Percentiles rank a stretch among this genome's conserved stretches.
Evolutionary conservation across 2,329 filamentous ascomycete genomes (phyloP).

Genomic region (Fusarium oligoseptatum): DNA sequence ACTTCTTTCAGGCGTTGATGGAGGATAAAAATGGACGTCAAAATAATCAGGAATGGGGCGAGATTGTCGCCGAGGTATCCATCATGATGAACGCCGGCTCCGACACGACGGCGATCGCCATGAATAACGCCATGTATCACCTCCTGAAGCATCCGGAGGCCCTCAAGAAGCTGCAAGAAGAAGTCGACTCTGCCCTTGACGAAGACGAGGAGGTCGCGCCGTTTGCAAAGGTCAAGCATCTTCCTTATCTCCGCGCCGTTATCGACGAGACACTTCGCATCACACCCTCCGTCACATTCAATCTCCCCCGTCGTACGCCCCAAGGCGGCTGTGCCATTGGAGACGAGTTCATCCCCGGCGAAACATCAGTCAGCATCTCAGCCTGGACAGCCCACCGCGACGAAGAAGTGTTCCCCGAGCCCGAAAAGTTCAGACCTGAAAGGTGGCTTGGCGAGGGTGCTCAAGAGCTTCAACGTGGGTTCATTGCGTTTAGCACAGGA

Average conservation of each 20-base stretch:
- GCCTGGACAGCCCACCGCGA: conserved; percentile 55
- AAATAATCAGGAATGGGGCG: conserved; percentile 64
- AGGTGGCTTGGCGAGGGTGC: conserved; percentile 56
- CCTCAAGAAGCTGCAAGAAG: conserved; percentile 52
- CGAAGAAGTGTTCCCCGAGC: conserved; percentile 54
- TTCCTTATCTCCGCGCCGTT: conserved; percentile 65
- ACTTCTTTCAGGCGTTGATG: conserved; percentile 70
- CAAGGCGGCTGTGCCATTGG: conserved; percentile 47
- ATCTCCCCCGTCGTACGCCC: conserved; percentile 44
- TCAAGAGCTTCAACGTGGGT: conserved; percentile 51
- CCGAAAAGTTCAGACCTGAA: conserved; percentile 55
- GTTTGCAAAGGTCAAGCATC: conserved; percentile 63
- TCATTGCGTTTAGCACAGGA: conserved; percentile 58
- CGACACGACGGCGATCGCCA: conserved; percentile 62
- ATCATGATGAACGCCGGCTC: conserved; percentile 68
- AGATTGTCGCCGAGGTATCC: conserved; percentile 68
- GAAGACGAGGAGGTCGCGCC: conserved; percentile 58
- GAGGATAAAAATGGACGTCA: conserved; percentile 57
- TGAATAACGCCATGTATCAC: conserved; percentile 66
- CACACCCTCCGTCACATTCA: not conserved
- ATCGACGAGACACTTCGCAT: conserved; percentile 60
- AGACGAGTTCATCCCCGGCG: conserved; percentile 50
- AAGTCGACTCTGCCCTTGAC: conserved; percentile 60
- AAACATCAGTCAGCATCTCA: conserved; percentile 56
- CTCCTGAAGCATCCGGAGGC: conserved; percentile 56